Evolutionary conservation across 768 basidiomycete species (phyloP), one percentile per base, ranked within the genome.

Genomic region (Trametes sanguinea): DNA sequence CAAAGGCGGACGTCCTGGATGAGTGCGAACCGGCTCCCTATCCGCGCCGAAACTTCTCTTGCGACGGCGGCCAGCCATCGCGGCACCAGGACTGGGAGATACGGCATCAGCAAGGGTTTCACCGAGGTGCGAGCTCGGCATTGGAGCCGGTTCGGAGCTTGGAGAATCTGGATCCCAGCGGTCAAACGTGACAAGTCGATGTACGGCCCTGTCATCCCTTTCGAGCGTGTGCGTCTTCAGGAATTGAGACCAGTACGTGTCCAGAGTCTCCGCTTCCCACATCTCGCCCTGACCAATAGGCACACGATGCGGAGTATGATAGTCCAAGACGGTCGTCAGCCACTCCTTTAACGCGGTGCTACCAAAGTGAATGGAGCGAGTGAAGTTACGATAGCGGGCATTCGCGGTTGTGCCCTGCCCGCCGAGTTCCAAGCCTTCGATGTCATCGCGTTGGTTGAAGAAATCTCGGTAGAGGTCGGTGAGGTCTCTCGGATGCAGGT

Each of bases 181-280:
- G 30, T 6, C 13, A 22, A 32, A 29, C 48, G 13, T 50, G 10
- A 11, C 13, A 16, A 32, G 48, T 29, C n/a, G 29, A 13, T 58
- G 57, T 2, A 51, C 32, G 14, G 27, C 14, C 37, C 50, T 48
- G 42, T 58, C 50, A n/a, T 58, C 32, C n/a, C n/a, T 27, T 30
- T 58, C 48, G 16, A 58, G 40, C 40, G 3, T 16, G 32, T 40
- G 56, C 8, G 56, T 51, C 37, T 43, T 10, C 29, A 58, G 48
- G 50, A 58, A 58, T 1, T 33, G 37, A 8, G 57, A 43, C 57
- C 57, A 58, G 22, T 40, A 58, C 6, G 48, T 29, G n/a, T 58
- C 57, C 0, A 58, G 33, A 6, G 37, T 37, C 29, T 51, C 57
- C 5, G 57, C 29, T 22, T 17, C 32, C 47, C 56, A 57, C 13